Conservation (phyloP, 2,329 filamentous ascomycete genomes). For the Botryotinia calthae region DNA sequence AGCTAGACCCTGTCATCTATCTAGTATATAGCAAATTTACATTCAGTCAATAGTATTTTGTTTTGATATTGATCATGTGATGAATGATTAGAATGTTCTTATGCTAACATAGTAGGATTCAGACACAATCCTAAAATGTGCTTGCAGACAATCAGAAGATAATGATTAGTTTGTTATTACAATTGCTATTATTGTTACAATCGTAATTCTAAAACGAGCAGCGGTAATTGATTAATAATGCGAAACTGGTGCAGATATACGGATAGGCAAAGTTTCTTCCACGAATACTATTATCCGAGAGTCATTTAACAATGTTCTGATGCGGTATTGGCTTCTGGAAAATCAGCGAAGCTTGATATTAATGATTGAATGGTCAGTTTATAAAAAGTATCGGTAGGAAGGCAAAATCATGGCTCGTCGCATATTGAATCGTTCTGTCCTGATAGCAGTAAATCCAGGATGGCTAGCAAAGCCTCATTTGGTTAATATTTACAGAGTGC, state of each 20-base stretch:
- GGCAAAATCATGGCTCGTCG: rapidly evolving
- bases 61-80: not conserved
- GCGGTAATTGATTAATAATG: rapidly evolving
- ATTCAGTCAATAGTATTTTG: not conserved
- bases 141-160: too few species aligned
- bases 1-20: not conserved
- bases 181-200: not conserved
- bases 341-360: not conserved
- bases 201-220: not conserved
- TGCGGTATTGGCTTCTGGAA: not conserved
- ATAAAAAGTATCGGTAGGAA: not conserved
- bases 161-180: not conserved
- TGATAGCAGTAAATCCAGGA: rapidly evolving
- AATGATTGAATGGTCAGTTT: not conserved
- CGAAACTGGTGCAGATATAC: not conserved
- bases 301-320: not conserved
- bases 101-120: too few species aligned
- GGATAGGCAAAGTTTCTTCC: not conserved
- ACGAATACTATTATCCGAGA: not conserved
- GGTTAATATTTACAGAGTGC: not conserved
- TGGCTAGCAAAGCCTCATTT: not conserved
- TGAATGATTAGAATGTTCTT: too few species aligned
- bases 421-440: not conserved
- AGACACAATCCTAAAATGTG: not conserved
- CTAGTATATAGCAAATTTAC: not conserved